These are phyloP conservation scores for Albizia julibrissin DNA, from an alignment of 306 rosid genomes.

Conservation along the genomic window DNA sequence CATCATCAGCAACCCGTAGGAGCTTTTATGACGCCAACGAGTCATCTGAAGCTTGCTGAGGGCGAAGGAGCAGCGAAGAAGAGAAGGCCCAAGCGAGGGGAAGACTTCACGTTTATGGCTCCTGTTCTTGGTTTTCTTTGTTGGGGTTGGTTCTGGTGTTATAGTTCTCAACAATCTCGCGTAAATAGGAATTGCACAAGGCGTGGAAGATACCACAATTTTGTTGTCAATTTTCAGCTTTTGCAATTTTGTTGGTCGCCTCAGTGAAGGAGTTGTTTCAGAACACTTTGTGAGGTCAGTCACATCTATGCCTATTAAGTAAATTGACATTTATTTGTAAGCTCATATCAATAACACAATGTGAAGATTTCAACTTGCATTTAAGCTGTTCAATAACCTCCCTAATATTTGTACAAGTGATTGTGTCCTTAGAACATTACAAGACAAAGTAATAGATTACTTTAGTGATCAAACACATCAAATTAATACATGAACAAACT, in stretches of 20 bases:
- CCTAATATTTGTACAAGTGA: background rate
- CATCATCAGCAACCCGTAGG: constrained; percentile 50
- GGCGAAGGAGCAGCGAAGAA: constrained; percentile 90
- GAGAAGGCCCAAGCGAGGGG: constrained; percentile 84
- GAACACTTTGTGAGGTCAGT: constrained; percentile 81
- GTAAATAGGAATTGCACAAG: constrained; percentile 81
- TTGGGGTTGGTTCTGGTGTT: constrained; percentile 83
- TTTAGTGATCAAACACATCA: background rate
- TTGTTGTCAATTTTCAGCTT: constrained; percentile 77
- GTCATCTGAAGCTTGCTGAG: constrained; percentile 67
- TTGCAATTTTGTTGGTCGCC: constrained; percentile 78
- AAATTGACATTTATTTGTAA: background rate
- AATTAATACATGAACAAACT: background rate
- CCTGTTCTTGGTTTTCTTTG: constrained; percentile 69
- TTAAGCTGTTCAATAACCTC: constrained; percentile 6
- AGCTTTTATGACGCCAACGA: constrained; percentile 57
- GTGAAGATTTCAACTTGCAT: background rate
- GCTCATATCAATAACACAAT: constrained; percentile 16
- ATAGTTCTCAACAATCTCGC: constrained; percentile 84
- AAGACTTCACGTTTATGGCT: constrained; percentile 79
- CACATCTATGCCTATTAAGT: constrained; percentile 5
- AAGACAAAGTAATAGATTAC: background rate
- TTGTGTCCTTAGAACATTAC: constrained; percentile 3
- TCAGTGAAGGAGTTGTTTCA: constrained; percentile 87
- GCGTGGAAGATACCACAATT: constrained; percentile 68